Conservation (phyloP, 306 rosid species). For the Quillaja saponaria region DNA sequence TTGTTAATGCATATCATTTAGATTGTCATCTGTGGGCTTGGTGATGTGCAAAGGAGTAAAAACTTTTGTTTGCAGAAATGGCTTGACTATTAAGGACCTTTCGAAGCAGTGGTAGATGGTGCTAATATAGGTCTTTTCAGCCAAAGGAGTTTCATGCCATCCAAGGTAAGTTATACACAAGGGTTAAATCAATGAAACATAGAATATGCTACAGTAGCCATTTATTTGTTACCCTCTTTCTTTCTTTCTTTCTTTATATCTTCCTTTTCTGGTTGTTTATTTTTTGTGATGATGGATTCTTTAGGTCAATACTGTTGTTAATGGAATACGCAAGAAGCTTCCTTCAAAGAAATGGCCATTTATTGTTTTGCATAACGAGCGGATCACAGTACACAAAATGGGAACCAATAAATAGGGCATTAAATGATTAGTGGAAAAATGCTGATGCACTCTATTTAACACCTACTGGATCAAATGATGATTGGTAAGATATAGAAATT, state of each 20-base stretch:
- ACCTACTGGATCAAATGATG: conserved; percentile 88
- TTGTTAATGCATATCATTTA: conserved; percentile 18
- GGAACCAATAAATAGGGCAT: conserved; percentile 61
- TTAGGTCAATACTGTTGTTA: conserved; percentile 72
- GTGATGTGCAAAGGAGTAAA: conserved; percentile 16
- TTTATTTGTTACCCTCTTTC: not conserved
- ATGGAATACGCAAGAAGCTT: conserved; percentile 70
- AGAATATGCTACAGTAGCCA: no score
- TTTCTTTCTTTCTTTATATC: not conserved
- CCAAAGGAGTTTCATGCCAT: conserved; percentile 71
- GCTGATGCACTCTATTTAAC: conserved; percentile 85
- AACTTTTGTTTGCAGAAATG: conserved; percentile 65
- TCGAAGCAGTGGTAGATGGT: conserved; percentile 94
- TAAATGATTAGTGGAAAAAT: conserved; percentile 76
- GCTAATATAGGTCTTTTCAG: conserved; percentile 83
- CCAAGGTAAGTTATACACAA: conserved; percentile 56
- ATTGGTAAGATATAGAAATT: conserved; percentile 61
- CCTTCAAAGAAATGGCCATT: conserved; percentile 87
- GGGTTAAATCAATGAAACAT: conserved; percentile 25
- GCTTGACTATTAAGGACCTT: conserved; percentile 87
- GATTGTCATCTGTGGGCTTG: conserved; percentile 21
- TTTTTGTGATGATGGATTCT: conserved; percentile 20
- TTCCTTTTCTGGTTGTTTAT: no score
- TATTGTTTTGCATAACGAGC: conserved; percentile 76
- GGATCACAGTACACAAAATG: conserved; percentile 73